A percentile compares a stretch with the other conserved stretches of the same genome.
Evolutionary conservation across 2,329 filamentous ascomycete species (phyloP).

Genomic region (Colletotrichum musae): DNA sequence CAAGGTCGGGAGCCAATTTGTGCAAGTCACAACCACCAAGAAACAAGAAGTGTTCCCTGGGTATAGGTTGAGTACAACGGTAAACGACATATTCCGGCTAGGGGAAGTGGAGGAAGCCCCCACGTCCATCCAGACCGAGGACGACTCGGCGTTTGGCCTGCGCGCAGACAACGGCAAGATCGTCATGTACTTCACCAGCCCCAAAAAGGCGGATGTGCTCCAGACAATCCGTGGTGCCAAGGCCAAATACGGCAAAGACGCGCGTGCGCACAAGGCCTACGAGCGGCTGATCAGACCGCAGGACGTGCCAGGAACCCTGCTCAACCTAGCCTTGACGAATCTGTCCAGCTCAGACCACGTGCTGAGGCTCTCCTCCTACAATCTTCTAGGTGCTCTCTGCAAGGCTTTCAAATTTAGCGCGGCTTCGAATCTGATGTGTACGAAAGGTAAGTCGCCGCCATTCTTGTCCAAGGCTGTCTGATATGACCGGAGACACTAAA

Average conservation of each 20-base stretch:
- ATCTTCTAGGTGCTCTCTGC: conserved; percentile 76
- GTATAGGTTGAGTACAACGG: conserved; percentile 72
- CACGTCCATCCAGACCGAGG: conserved; percentile 74
- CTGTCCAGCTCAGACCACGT: conserved; percentile 73
- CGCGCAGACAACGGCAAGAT: conserved; percentile 79
- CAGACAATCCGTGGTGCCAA: conserved; percentile 75
- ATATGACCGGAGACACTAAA: not conserved
- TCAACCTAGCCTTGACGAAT: conserved; percentile 78
- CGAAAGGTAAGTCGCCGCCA: conserved; percentile 64
- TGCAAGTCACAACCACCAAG: conserved; percentile 78
- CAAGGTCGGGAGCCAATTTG: conserved; percentile 78
- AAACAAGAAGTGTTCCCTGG: conserved; percentile 78
- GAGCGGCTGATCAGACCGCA: conserved; percentile 78
- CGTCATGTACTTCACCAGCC: conserved; percentile 80
- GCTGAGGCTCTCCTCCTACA: conserved; percentile 76
- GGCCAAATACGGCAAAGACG: conserved; percentile 75
- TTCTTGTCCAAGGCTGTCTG: not conserved
- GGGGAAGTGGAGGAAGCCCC: conserved; percentile 78
- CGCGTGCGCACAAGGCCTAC: conserved; percentile 70
- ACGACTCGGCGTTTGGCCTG: conserved; percentile 77
- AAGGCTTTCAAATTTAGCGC: conserved; percentile 77
- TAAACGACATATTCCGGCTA: conserved; percentile 80
- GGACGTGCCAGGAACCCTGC: conserved; percentile 77
- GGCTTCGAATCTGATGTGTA: conserved; percentile 72
- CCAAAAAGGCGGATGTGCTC: conserved; percentile 74